phyloP scores from a whole-genome alignment of 2,329 filamentous ascomycete genomes.

The Phyllosticta paracitricarpa region DNA sequence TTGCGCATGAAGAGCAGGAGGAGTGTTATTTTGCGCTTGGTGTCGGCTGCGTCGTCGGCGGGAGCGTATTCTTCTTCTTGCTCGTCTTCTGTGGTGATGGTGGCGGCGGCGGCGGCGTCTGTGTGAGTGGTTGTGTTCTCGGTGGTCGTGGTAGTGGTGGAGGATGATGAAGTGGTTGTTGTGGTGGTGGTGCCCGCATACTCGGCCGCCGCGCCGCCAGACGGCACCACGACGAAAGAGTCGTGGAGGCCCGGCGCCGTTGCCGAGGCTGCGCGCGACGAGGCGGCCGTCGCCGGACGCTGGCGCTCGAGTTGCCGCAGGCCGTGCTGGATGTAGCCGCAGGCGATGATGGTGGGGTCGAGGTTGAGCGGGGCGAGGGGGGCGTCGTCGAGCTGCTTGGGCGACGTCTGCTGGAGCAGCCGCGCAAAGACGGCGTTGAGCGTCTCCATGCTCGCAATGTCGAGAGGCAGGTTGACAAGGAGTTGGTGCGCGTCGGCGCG shows the following conservation, averaged over 20 bases:
- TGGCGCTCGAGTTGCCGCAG: constrained; percentile 24
- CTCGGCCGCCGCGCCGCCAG: no score
- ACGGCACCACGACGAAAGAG: not conserved
- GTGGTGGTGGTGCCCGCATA: not conserved
- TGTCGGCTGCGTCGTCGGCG: constrained; percentile 24
- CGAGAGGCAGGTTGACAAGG: constrained; percentile 26
- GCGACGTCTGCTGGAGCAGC: not conserved
- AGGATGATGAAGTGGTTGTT: not conserved
- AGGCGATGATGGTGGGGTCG: constrained; percentile 21
- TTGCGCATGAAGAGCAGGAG: constrained; percentile 30
- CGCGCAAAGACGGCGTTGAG: constrained; percentile 26
- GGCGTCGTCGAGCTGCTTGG: constrained; percentile 14
- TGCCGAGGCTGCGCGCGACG: no score
- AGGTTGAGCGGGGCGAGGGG: constrained; percentile 18
- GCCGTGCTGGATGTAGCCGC: constrained; percentile 29
- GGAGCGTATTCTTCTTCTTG: constrained; percentile 6
- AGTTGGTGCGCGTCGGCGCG: constrained; percentile 15
- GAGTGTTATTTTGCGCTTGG: constrained; percentile 26
- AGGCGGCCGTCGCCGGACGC: constrained; percentile 3
- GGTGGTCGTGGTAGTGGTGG: not conserved
- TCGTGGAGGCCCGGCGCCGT: not conserved
- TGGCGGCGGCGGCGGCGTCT: not conserved
- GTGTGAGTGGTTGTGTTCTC: not conserved
- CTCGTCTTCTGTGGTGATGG: not conserved
- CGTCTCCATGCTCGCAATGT: constrained; percentile 28